Conservation (phyloP, 2,329 filamentous ascomycete genomes). For the Trichophyton benhamiae region DNA sequence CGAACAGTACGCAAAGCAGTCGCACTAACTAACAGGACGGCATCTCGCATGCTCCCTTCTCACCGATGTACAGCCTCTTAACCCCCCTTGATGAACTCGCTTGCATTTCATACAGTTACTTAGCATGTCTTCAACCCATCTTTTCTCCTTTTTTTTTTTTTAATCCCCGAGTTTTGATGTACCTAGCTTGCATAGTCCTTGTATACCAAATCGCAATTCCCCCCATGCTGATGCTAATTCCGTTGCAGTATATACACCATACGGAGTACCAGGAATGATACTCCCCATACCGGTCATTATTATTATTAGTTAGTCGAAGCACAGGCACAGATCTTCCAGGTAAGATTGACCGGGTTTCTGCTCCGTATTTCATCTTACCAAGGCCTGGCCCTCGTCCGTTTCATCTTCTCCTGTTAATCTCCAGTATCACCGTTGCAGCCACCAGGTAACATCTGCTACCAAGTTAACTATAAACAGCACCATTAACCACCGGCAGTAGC, state of each 20-base stretch:
- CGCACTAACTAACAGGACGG: neutral
- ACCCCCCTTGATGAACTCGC: neutral
- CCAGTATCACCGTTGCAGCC: too few species aligned
- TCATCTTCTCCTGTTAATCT: neutral
- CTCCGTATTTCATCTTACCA: neutral
- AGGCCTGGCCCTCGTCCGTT: neutral
- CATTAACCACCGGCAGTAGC: neutral
- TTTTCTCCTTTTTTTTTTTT: neutral
- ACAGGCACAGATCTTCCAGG: neutral
- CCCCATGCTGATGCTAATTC: neutral
- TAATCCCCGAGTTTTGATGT: neutral
- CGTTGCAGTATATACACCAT: neutral
- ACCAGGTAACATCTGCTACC: too few species aligned
- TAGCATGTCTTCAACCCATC: neutral
- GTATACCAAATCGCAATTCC: constrained; percentile 1
- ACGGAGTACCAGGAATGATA: neutral
- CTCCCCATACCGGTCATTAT: neutral
- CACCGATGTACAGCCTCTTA: neutral
- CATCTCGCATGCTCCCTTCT: neutral
- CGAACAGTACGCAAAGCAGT: constrained; percentile 10
- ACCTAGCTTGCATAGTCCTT: constrained; percentile 2
- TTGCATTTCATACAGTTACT: neutral
- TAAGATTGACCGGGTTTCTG: neutral
- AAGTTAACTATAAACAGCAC: neutral
- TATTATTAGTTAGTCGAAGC: neutral